Evolutionary conservation across 257 asterid genomes (phyloP).

Genomic region (Ocimum tenuiflorum): DNA sequence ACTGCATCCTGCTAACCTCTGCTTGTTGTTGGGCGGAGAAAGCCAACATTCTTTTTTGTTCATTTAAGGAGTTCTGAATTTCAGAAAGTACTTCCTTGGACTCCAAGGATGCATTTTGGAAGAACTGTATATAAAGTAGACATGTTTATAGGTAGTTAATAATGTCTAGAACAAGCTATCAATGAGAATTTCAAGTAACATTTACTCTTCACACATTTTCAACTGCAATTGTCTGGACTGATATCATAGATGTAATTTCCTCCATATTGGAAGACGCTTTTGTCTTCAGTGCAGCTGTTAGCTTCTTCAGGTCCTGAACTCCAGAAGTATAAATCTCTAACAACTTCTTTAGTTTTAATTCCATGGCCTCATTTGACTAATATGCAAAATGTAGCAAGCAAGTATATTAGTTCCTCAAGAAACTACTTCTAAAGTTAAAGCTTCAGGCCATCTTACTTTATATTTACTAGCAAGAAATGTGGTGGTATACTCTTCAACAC

Average conservation of each 20-base stretch:
- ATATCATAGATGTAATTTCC: constrained; percentile 42
- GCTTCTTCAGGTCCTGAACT: constrained; percentile 36
- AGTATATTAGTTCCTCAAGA: constrained; percentile 17
- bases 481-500: constrained; percentile 40
- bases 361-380: constrained; percentile 56
- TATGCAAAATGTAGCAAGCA: constrained; percentile 6
- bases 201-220: constrained; percentile 45
- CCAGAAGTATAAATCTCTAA: constrained; percentile 45
- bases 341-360: constrained; percentile 53
- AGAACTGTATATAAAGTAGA: constrained; percentile 37
- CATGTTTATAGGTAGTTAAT: not conserved
- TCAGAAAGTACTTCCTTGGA: constrained; percentile 53
- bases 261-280: constrained; percentile 56
- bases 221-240: constrained; percentile 39
- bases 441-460: constrained; percentile 37
- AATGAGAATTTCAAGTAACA: not conserved
- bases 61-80: constrained; percentile 45
- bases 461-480: constrained; percentile 55
- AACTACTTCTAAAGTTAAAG: not conserved
- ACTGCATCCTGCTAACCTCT: constrained; percentile 42
- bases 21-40: constrained; percentile 61
- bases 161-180: not conserved
- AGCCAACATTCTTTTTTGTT: constrained; percentile 45
- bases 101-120: constrained; percentile 44
- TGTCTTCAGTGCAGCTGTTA: constrained; percentile 34